phyloP scores from a whole-genome alignment of 169 alveolate genomes.

The Plasmodium blacklocki region DNA sequence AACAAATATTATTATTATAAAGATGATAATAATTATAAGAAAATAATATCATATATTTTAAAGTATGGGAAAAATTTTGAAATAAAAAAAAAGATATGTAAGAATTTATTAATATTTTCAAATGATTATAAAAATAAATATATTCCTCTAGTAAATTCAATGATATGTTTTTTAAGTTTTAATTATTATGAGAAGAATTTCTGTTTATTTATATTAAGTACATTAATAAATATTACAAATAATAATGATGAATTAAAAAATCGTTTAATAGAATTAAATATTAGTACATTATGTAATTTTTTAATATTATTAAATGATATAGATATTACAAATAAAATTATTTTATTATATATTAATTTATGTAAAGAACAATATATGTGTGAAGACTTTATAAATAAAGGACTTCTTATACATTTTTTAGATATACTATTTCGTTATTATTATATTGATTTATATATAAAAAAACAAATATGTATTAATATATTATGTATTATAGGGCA shows the following conservation, averaged over 20 bases:
- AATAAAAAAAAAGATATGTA: conserved; percentile 44
- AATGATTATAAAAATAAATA: conserved; percentile 60
- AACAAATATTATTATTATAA: conserved; percentile 17
- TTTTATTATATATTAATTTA: conserved; percentile 38
- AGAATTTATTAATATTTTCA: conserved; percentile 43
- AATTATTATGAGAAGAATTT: conserved; percentile 20
- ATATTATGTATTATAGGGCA: conserved; percentile 59
- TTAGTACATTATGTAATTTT: conserved; percentile 15
- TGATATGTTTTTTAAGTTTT: conserved; percentile 12
- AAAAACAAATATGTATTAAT: conserved; percentile 58
- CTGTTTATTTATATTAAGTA: conserved; percentile 28
- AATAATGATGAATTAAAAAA: conserved; percentile 30
- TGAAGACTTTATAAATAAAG: conserved; percentile 35
- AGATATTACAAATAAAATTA: conserved; percentile 13
- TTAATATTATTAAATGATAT: conserved; percentile 41
- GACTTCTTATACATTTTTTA: conserved; percentile 26
- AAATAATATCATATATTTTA: conserved; percentile 39
- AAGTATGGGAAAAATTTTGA: conserved; percentile 38
- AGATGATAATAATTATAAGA: conserved; percentile 36
- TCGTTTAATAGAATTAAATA: conserved; percentile 11
- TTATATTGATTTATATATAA: conserved; percentile 15
- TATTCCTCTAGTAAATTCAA: conserved; percentile 24
- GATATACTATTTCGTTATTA: conserved; percentile 30
- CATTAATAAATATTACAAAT: conserved; percentile 56
- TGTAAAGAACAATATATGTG: conserved; percentile 56